Evolutionary conservation across 2,329 filamentous ascomycete genomes (phyloP).

Genomic region (Ilyonectria sp.): DNA sequence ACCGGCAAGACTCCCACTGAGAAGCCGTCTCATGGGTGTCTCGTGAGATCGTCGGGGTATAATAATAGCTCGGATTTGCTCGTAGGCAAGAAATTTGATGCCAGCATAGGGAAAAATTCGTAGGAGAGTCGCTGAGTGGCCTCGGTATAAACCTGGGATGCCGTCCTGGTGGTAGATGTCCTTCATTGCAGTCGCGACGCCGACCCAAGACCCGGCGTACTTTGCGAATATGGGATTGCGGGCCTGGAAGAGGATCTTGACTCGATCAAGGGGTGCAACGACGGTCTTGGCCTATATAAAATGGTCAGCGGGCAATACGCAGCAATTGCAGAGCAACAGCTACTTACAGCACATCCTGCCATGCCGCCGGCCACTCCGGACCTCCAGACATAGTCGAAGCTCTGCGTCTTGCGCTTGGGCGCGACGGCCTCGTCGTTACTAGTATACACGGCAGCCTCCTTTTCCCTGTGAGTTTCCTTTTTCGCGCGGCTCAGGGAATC

Average conservation of each 20-base stretch:
- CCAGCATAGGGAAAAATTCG: slow-evolving; percentile 98
- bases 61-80: slow-evolving; percentile 87
- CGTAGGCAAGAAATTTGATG: slow-evolving; percentile 98
- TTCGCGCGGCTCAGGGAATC: slow-evolving; percentile 35
- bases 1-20: slow-evolving; percentile 83
- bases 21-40: slow-evolving; percentile 82
- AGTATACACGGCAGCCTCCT: slow-evolving; percentile 61
- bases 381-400: slow-evolving; percentile 85
- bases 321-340: neutral
- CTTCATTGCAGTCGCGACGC: slow-evolving; percentile 84
- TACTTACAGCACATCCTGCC: slow-evolving; percentile 89
- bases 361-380: slow-evolving; percentile 90
- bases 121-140: slow-evolving; percentile 93
- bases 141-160: slow-evolving; percentile 84
- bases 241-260: slow-evolving; percentile 98
- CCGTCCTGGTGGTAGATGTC: slow-evolving; percentile 88
- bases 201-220: slow-evolving; percentile 91
- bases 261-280: slow-evolving; percentile 94
- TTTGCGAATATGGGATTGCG: slow-evolving; percentile 94
- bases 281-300: slow-evolving; percentile 86
- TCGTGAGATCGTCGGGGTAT: slow-evolving; percentile 83
- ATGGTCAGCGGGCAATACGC: slow-evolving; percentile 26
- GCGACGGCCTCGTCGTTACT: slow-evolving; percentile 64
- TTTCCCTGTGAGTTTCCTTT: slow-evolving; percentile 37
- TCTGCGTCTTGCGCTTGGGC: slow-evolving; percentile 70